Conservation (phyloP, 1,284 basidiomycete species). For the Rhodotorula sp. region DNA sequence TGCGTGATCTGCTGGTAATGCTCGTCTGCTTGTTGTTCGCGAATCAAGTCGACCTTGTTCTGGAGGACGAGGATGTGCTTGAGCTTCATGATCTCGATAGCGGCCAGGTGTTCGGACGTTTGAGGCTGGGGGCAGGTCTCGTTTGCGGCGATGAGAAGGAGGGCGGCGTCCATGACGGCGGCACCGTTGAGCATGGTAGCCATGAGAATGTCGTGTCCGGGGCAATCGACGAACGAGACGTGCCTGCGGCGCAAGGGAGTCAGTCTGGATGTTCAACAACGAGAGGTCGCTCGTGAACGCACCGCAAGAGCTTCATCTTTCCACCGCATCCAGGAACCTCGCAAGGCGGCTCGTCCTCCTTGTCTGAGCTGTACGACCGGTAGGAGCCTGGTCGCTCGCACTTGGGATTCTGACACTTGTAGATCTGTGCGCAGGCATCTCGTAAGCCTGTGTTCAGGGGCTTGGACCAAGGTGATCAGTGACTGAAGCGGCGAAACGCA, state of each 20-base stretch:
- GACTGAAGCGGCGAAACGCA: constrained; percentile 55
- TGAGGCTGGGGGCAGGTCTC: constrained; percentile 99
- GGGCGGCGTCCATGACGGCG: constrained; percentile 96
- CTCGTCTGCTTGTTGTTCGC: constrained; percentile 84
- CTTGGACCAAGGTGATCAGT: not conserved
- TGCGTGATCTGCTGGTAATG: constrained; percentile 89
- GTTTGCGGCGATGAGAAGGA: constrained; percentile 92
- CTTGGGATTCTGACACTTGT: constrained; percentile 90
- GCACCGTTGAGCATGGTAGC: constrained; percentile 99
- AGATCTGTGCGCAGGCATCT: constrained; percentile 66
- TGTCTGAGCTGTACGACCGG: constrained; percentile 87
- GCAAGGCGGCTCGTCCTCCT: constrained; percentile 90
- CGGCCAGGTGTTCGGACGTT: constrained; percentile 96
- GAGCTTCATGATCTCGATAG: constrained; percentile 98
- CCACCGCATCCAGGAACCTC: constrained; percentile 88
- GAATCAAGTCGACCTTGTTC: constrained; percentile 91
- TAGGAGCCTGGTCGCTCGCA: constrained; percentile 94
- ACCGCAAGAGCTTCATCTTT: constrained; percentile 80
- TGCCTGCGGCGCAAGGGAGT: constrained; percentile 56
- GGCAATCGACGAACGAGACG: constrained; percentile 87
- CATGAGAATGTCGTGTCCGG: constrained; percentile 70
- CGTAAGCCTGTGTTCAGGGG: not conserved
- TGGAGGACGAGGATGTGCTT: constrained; percentile 95
- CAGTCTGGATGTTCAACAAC: not conserved
- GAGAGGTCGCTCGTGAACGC: constrained; percentile 14